Base-by-base conservation (phyloP, 495 filamentous ascomycete species). In the Zalerion maritima region DNA sequence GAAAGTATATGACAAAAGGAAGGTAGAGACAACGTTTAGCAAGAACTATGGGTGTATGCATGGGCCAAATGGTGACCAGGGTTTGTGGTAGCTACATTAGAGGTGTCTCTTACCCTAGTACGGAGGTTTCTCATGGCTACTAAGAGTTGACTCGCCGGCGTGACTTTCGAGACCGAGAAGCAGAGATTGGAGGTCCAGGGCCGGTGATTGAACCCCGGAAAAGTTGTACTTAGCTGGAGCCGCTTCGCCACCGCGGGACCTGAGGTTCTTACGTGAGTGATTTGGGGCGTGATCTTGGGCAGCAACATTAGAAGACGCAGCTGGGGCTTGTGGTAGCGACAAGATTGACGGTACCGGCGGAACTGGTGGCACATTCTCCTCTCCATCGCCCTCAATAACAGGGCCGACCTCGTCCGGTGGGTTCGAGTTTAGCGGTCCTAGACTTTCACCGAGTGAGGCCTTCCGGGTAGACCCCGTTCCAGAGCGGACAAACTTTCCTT, bases 141-240 rank as follows among this genome's bases (percentile, higher is more conserved):
- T 52, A 12, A 63, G 24, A 10, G 52, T 56, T 19, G 40, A 48
- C 36, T 60, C 53, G 18, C 49, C 46, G 1, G 47, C 48, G 15
- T 54, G 52, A 37, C 55, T 57, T 38, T 65, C 57, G 40, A 65
- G 63, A 5, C 58, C 58, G 33, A 43, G 58, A 10, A 65, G 40
- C 36, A 65, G 36, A 15, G 58, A 49, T 29, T 57, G 45, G 12
- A 65, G 38, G 29, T 65, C 61, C 51, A 62, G 50, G 14, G 39
- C 52, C n/a, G n/a, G n/a, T n/a, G n/a, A n/a, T n/a, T n/a, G n/a
- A n/a, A n/a, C n/a, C n/a, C n/a, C n/a, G n/a, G n/a, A n/a, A n/a
- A n/a, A n/a, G n/a, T n/a, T n/a, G n/a, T n/a, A n/a, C n/a, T n/a
- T n/a, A n/a, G n/a, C n/a, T n/a, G n/a, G n/a, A 4, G 49, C 44